Evolutionary conservation across 2,329 filamentous ascomycete species (phyloP).

Genomic region (Neoascochyta sp.): DNA sequence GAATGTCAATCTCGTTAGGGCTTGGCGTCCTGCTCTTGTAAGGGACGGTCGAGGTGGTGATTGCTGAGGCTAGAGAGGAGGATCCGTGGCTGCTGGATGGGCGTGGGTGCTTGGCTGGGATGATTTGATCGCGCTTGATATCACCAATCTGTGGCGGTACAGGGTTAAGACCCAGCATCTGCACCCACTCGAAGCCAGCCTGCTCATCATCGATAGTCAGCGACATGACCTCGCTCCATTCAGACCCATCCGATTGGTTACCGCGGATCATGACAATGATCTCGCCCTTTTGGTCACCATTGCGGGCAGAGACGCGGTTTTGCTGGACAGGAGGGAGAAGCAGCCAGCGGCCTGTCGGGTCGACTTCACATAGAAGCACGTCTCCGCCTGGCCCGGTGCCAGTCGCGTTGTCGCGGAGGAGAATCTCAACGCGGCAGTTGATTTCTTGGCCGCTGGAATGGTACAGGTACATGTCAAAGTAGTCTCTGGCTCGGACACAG

Average conservation of each 20-base stretch:
- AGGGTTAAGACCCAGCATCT: constrained; percentile 69
- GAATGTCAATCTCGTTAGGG: constrained; percentile 56
- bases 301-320: constrained; percentile 71
- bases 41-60: constrained; percentile 31
- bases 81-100: constrained; percentile 53
- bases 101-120: constrained; percentile 43
- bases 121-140: constrained; percentile 49
- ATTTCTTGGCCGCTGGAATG: constrained; percentile 90
- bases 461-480: constrained; percentile 77
- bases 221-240: constrained; percentile 84
- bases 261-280: constrained; percentile 86
- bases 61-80: constrained; percentile 45
- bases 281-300: constrained; percentile 66
- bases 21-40: constrained; percentile 45
- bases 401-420: constrained; percentile 76
- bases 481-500: constrained; percentile 84
- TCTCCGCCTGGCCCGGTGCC: constrained; percentile 69
- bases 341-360: constrained; percentile 71
- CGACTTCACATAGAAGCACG: constrained; percentile 88
- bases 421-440: constrained; percentile 81
- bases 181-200: constrained; percentile 79
- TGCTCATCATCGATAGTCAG: constrained; percentile 72
- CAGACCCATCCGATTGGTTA: constrained; percentile 54
- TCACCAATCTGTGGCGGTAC: constrained; percentile 56
- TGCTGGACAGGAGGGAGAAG: constrained; percentile 85